Evolutionary conservation across 2,329 filamentous ascomycete species (phyloP).

Genomic region (Coniochaeta prunicola): DNA sequence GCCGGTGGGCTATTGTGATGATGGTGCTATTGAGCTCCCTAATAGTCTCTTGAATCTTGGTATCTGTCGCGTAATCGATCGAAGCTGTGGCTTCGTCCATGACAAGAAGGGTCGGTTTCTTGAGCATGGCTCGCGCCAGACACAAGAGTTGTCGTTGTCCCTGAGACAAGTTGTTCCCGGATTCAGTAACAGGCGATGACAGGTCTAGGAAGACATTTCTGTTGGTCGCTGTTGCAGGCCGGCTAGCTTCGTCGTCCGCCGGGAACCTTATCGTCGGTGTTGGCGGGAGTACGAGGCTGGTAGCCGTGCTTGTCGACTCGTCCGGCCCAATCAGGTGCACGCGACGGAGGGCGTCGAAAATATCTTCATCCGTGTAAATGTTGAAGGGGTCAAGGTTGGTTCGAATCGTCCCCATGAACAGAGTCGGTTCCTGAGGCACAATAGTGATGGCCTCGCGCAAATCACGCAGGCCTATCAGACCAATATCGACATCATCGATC

Average conservation of each 20-base stretch:
- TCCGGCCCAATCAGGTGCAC: constrained; percentile 76
- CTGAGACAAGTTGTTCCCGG: constrained; percentile 89
- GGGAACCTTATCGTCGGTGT: constrained; percentile 5
- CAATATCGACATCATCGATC: constrained; percentile 87
- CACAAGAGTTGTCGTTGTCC: constrained; percentile 93
- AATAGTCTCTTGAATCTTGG: constrained; percentile 94
- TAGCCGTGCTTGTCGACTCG: constrained; percentile 28
- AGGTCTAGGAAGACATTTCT: constrained; percentile 93
- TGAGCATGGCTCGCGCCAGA: constrained; percentile 85
- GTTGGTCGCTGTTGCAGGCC: constrained; percentile 55
- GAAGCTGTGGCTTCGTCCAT: constrained; percentile 99
- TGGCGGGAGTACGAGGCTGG: constrained; percentile 16
- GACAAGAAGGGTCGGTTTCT: constrained; percentile 84
- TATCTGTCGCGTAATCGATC: constrained; percentile 92
- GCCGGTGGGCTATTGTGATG: constrained; percentile 89
- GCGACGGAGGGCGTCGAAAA: constrained; percentile 77
- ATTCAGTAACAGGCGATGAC: constrained; percentile 76
- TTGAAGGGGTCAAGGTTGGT: constrained; percentile 91
- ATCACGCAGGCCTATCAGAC: constrained; percentile 84
- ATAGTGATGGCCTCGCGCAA: constrained; percentile 92
- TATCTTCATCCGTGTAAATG: constrained; percentile 80
- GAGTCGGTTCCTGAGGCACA: constrained; percentile 91
- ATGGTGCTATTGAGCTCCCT: constrained; percentile 90
- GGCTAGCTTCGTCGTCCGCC: constrained; percentile 9
- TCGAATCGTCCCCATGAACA: constrained; percentile 88